Conservation (phyloP, 23 red algal species). For the Cyanidiococcus yangmingshanensis region DNA sequence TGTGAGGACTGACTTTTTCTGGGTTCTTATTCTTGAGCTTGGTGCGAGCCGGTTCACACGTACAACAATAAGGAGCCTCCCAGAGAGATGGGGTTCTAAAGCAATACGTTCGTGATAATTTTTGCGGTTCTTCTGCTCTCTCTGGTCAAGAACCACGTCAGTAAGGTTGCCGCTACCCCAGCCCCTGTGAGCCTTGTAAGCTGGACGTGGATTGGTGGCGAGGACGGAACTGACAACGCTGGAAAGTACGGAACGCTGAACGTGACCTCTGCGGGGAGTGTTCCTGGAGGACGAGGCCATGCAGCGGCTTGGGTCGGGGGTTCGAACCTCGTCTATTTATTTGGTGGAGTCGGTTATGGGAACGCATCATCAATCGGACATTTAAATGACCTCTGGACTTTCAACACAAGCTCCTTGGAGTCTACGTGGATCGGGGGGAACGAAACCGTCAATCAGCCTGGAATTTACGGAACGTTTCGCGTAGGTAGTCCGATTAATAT, state of each 20-base stretch:
- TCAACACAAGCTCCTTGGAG: background rate
- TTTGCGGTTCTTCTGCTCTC: background rate
- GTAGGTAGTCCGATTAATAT: background rate
- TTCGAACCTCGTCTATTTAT: background rate
- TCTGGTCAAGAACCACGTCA: background rate
- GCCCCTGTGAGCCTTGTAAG: background rate
- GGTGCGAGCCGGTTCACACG: background rate
- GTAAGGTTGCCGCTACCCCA: background rate
- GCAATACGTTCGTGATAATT: too few relatives aligned
- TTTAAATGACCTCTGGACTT: background rate
- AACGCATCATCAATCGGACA: background rate
- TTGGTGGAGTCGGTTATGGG: background rate
- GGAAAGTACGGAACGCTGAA: background rate
- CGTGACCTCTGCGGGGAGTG: background rate
- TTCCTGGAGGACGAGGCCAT: background rate
- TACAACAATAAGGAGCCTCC: too few relatives aligned
- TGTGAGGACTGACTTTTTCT: background rate
- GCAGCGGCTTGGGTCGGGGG: background rate
- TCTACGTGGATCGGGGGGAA: background rate
- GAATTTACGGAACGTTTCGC: background rate
- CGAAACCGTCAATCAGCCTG: background rate
- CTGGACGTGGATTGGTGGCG: background rate
- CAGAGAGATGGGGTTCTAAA: too few relatives aligned
- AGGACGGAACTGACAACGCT: background rate
- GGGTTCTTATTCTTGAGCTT: background rate